Base-by-base conservation (phyloP, 805 yeast species). In the Cyberlindnera sargentensis region DNA sequence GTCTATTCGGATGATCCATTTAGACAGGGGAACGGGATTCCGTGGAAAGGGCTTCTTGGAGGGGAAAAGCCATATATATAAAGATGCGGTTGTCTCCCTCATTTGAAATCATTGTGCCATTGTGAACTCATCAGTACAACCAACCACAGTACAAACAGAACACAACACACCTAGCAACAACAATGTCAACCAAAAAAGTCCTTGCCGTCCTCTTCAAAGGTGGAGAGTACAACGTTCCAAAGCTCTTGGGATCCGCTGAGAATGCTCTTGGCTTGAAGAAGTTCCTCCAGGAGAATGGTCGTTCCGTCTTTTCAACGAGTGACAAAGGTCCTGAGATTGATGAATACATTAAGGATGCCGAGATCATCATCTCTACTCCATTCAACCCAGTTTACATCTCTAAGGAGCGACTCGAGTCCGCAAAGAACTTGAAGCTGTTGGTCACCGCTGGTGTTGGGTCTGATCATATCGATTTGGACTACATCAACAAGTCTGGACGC, bases 391-490 rank as follows among this genome's bases (percentile, higher is more conserved):
- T 81, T 32, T 84, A 84, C 63, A 71, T 84, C 60, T 75, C 82
- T 43, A 70, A 71, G 46, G 82, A 79, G 53, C 73, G 91, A 56
- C 72, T 84, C 49, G 78, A 68, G 40, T 73, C 75, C 57, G 90
- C 91, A 31, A 79, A 80, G 61, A 82, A 81, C 42, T 72, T 84
- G 64, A 83, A 82, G 68, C 58, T 82, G 41, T 68, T 80, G 47
- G 71, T 83, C 53, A 84, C 90, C 39, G 95, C 95, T 8, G 95
- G 93, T 54, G 89, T 84, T 47, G 95, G 95, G 9, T 80, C 88
- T 23, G 93, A 84, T 61, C 93, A 84, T 64, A 71, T 84, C 49
- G 91, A 84, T 57, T 71, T 84, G 55, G 73, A 73, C 52, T 84
- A 84, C 53, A 68, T 67, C 54, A 61, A 66, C 53, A 80, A 86